A percentile compares a stretch with the other conserved stretches of the same genome.
These are phyloP conservation scores for Hymenoscyphus fructigenus DNA, from an alignment of 2,329 filamentous ascomycete species.

Conservation along the genomic window DNA sequence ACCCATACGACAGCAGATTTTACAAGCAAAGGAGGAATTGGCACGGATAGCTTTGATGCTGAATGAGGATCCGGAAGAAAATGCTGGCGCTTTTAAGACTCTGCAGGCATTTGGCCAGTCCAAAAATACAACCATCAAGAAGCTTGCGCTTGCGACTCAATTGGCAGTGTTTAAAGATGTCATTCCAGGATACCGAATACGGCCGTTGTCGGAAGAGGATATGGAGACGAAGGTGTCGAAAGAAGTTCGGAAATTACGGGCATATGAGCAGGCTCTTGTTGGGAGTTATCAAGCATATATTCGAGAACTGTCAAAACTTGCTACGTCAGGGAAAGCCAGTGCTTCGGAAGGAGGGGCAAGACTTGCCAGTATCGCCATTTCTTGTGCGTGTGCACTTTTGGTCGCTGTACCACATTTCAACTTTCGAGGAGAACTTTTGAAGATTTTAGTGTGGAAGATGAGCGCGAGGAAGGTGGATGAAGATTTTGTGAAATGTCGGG, in stretches of 20 bases:
- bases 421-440: slow-evolving; percentile 83
- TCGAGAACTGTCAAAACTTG: slow-evolving; percentile 67
- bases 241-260: slow-evolving; percentile 77
- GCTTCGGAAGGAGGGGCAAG: slow-evolving; percentile 44
- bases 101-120: slow-evolving; percentile 73
- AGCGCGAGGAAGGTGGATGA: slow-evolving; percentile 69
- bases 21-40: slow-evolving; percentile 87
- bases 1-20: slow-evolving; percentile 74
- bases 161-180: slow-evolving; percentile 91
- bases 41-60: slow-evolving; percentile 77
- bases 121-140: slow-evolving; percentile 71
- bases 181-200: slow-evolving; percentile 94
- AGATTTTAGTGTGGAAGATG: slow-evolving; percentile 82
- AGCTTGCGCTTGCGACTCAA: slow-evolving; percentile 83
- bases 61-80: slow-evolving; percentile 92
- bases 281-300: slow-evolving; percentile 83
- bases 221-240: slow-evolving; percentile 82
- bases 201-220: slow-evolving; percentile 73
- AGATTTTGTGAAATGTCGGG: slow-evolving; percentile 74
- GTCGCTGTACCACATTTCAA: slow-evolving; percentile 93
- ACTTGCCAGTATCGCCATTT: slow-evolving; percentile 74
- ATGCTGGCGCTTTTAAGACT: slow-evolving; percentile 75
- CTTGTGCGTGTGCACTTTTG: slow-evolving; percentile 80
- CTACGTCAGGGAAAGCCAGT: slow-evolving; percentile 52
- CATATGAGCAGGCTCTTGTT: slow-evolving; percentile 86